Evolutionary conservation across 2,329 filamentous ascomycete genomes (phyloP), one percentile per base, ranked within the genome.

Genomic region (Calonectria montana): DNA sequence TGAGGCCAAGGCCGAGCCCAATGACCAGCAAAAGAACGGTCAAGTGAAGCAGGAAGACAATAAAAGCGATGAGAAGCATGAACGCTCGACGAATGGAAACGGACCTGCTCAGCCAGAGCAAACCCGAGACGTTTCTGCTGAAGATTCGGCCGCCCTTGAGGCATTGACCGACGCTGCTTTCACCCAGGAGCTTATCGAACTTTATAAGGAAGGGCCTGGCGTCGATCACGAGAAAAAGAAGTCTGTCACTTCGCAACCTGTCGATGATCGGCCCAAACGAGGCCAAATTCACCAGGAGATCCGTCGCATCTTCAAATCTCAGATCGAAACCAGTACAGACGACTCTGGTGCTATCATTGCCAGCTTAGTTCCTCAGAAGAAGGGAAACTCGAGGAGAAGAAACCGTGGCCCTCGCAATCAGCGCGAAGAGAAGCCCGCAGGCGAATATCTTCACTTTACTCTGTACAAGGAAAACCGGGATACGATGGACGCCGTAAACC

Each of bases 391-490:
- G 16, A 74, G 77, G 66, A 82, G 81, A 73, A 82, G 80, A 70
- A 76, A 70, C 64, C 70, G 80, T 48, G 78, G 78, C 12, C 75
- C 74, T 23, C 76, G 76, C 16, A 74, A 74, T n/a, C 74, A 69
- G 18, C 74, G 71, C 13, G 78, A 81, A 3, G 80, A 83, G 70
- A 82, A 83, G 73, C 82, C 82, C 70, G 72, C 82, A 88, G 94
- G 94, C 21, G 93, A 95, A 61, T 97, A 94, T 82, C 86, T 98
- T 16, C 95, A 98, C 82, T 97, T 98, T 82, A 96, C 94, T 0
- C 87, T 98, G 64, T 97, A 96, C 89, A 98, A 98, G 85, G 96
- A 98, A 85, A 98, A 98, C 85, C 96, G 96, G 81, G 96, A 98
- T 81, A 98, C 96, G 1, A 97, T 98, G 94, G 96, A 98, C 78